These are phyloP conservation scores for Aspergillus floridensis DNA, from an alignment of 2,329 filamentous ascomycete genomes.

Conservation along the genomic window DNA sequence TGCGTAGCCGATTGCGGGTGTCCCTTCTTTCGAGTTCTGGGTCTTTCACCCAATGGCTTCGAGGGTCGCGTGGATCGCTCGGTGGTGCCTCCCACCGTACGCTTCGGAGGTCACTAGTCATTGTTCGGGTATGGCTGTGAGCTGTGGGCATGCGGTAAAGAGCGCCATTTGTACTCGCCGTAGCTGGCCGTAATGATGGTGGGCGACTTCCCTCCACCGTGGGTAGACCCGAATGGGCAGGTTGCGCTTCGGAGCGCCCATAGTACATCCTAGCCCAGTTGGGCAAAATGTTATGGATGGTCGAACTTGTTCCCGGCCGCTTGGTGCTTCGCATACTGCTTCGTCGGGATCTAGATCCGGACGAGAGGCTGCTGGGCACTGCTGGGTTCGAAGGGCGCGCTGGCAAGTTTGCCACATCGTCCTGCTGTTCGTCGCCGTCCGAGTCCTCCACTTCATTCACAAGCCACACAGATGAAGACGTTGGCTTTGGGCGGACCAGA, in stretches of 20 bases:
- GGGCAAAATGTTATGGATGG: slow-evolving; percentile 45
- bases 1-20: slow-evolving; percentile 51
- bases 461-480: slow-evolving; percentile 34
- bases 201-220: slow-evolving; percentile 34
- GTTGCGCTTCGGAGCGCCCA: slow-evolving; percentile 57
- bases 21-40: slow-evolving; percentile 25
- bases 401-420: slow-evolving; percentile 38
- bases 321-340: slow-evolving; percentile 37
- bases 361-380: slow-evolving; percentile 43
- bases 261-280: slow-evolving; percentile 65
- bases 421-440: slow-evolving; percentile 34
- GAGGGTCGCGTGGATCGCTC: slow-evolving; percentile 40
- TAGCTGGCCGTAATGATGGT: slow-evolving; percentile 28
- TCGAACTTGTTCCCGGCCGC: slow-evolving; percentile 46
- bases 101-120: slow-evolving; percentile 20
- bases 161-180: slow-evolving; percentile 28
- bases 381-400: slow-evolving; percentile 31
- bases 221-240: slow-evolving; percentile 47
- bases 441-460: slow-evolving; percentile 34
- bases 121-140: slow-evolving; percentile 30
- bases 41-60: slow-evolving; percentile 42
- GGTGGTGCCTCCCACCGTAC: slow-evolving; percentile 7
- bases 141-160: slow-evolving; percentile 32
- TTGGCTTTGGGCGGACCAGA: slow-evolving; percentile 22
- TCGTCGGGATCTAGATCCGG: slow-evolving; percentile 40